phyloP scores from a whole-genome alignment of 306 rosid species.

The Glycine tomentella region DNA sequence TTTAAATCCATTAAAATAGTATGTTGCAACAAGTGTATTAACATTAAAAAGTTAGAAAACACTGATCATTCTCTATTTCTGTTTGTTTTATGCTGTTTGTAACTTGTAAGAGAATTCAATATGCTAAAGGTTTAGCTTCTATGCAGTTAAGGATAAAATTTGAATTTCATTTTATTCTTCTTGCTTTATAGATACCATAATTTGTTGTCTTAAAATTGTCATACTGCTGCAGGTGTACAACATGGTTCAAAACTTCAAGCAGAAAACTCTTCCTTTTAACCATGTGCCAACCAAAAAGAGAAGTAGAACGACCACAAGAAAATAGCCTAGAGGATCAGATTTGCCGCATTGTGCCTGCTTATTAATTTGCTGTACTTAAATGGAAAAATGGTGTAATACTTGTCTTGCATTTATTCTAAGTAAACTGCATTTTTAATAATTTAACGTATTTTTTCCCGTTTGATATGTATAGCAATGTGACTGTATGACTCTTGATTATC shows the following conservation, averaged over 20 bases:
- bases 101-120: neutral
- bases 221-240: constrained; percentile 67
- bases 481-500: too few relatives aligned
- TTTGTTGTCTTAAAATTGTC: constrained; percentile 10
- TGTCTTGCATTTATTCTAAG: constrained; percentile 4
- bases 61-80: neutral
- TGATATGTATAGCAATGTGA: neutral
- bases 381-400: neutral
- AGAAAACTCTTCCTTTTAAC: constrained; percentile 49
- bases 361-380: constrained; percentile 7
- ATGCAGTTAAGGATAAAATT: constrained; percentile 24
- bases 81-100: neutral
- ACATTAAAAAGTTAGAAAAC: too few relatives aligned
- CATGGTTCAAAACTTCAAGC: constrained; percentile 80
- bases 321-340: constrained; percentile 24
- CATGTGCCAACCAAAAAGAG: constrained; percentile 56
- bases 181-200: constrained; percentile 19
- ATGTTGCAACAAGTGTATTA: too few relatives aligned
- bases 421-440: constrained; percentile 17
- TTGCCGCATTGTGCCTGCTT: neutral
- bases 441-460: constrained; percentile 4
- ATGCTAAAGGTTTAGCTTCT: constrained; percentile 13
- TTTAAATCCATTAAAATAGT: too few relatives aligned
- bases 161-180: constrained; percentile 19
- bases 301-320: constrained; percentile 50